Evolutionary conservation across 1,284 basidiomycete species (phyloP).

Genomic region (Ustilago xerochloae): DNA sequence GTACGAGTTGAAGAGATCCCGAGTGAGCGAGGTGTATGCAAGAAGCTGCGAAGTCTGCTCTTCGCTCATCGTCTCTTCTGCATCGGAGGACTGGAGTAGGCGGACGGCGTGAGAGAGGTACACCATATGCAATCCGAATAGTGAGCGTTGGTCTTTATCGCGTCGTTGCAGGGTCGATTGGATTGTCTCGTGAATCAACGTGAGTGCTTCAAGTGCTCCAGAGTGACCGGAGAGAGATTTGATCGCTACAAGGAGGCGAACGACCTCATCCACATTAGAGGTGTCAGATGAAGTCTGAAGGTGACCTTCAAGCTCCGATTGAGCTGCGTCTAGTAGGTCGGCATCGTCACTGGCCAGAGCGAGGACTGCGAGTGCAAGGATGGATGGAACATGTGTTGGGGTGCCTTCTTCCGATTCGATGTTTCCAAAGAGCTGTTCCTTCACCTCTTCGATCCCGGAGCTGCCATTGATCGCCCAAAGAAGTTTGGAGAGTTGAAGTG

Average conservation of each 20-base stretch:
- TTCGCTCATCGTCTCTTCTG: not conserved
- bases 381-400: conserved; percentile 75
- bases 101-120: conserved; percentile 24
- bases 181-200: conserved; percentile 25
- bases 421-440: conserved; percentile 19
- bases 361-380: conserved; percentile 85
- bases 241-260: conserved; percentile 25
- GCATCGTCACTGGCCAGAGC: conserved; percentile 83
- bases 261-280: conserved; percentile 2
- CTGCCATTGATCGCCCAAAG: conserved; percentile 10
- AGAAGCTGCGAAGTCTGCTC: conserved; percentile 10
- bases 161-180: conserved; percentile 2
- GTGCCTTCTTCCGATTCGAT: conserved; percentile 1
- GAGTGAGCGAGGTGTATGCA: conserved; percentile 22
- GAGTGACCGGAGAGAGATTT: not conserved
- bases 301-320: conserved; percentile 77
- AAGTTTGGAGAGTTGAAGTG: conserved; percentile 25
- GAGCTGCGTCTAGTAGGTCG: conserved; percentile 83
- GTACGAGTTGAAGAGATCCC: conserved; percentile 20
- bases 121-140: conserved; percentile 24
- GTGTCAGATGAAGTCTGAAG: not conserved
- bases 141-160: conserved; percentile 12
- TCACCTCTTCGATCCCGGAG: conserved; percentile 17
- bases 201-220: not conserved
- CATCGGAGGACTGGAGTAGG: not conserved